Conservation (phyloP, 768 basidiomycete genomes). For the Tricholoma saponaceum region DNA sequence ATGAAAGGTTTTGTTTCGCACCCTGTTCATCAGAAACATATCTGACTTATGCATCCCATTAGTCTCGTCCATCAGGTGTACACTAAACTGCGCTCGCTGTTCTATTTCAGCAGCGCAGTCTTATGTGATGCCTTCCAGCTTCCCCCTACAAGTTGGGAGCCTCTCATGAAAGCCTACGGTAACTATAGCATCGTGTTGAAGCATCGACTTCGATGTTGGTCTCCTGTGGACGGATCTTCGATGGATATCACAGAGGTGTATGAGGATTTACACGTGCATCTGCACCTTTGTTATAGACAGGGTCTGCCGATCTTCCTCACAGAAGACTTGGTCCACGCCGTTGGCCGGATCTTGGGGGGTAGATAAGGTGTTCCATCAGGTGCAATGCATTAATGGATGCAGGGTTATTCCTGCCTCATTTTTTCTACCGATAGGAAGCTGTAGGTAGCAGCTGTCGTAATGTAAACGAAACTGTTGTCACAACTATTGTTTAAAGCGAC, state of each 20-base stretch:
- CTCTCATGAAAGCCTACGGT: conserved; percentile 4
- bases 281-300: background rate
- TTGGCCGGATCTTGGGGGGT: background rate
- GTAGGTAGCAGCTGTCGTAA: too few species aligned
- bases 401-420: background rate
- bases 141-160: background rate
- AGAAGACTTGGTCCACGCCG: background rate
- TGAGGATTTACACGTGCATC: background rate
- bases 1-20: background rate
- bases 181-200: conserved; percentile 1
- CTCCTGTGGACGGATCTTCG: background rate
- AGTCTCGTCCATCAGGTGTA: conserved; percentile 5
- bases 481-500: too few species aligned
- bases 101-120: conserved; percentile 3
- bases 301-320: background rate
- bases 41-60: background rate
- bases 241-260: background rate
- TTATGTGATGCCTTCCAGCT: background rate
- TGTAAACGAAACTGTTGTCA: too few species aligned
- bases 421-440: too few species aligned
- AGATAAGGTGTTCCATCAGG: background rate
- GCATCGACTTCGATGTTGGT: background rate
- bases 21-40: background rate
- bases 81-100: conserved; percentile 6
- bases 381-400: background rate